Evolutionary conservation across 2,329 filamentous ascomycete genomes (phyloP).

Genomic region (Colletotrichum liriopes): DNA sequence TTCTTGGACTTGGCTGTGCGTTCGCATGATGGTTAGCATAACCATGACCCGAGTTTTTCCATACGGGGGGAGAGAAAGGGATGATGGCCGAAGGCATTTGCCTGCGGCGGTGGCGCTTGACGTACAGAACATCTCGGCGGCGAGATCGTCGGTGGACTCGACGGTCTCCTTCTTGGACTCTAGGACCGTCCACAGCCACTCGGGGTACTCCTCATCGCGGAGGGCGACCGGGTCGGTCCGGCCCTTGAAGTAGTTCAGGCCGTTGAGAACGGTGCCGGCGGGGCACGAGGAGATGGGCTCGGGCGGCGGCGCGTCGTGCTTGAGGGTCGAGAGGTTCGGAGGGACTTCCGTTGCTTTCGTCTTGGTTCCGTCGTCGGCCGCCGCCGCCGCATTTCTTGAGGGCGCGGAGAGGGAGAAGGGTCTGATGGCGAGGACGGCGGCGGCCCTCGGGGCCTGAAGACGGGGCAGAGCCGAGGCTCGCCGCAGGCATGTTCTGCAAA

Average conservation of each 20-base stretch:
- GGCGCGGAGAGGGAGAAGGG: slow-evolving; percentile 58
- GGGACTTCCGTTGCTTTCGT: slow-evolving; percentile 50
- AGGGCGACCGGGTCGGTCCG: slow-evolving; percentile 81
- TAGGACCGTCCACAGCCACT: slow-evolving; percentile 84
- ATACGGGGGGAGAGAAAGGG: background rate
- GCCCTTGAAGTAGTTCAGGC: slow-evolving; percentile 84
- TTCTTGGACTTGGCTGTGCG: slow-evolving; percentile 85
- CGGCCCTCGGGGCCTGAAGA: slow-evolving; percentile 43
- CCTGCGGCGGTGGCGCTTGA: slow-evolving; percentile 45
- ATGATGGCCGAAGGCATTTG: background rate
- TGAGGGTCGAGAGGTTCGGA: slow-evolving; percentile 52
- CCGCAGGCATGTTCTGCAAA: slow-evolving; percentile 66
- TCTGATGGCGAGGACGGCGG: slow-evolving; percentile 47
- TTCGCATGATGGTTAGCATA: background rate
- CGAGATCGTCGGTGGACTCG: slow-evolving; percentile 66
- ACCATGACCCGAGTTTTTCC: background rate
- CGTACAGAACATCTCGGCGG: slow-evolving; percentile 86
- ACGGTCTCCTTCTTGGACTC: slow-evolving; percentile 71
- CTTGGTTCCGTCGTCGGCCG: slow-evolving; percentile 48
- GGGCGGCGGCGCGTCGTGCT: slow-evolving; percentile 48
- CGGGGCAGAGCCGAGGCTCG: slow-evolving; percentile 56
- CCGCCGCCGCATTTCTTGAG: slow-evolving; percentile 37
- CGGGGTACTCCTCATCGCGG: slow-evolving; percentile 83
- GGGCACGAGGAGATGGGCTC: slow-evolving; percentile 67
- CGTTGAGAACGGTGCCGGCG: slow-evolving; percentile 79